A percentile compares a stretch with the other conserved stretches of the same genome.
Evolutionary conservation across 768 basidiomycete genomes (phyloP).

Genomic region (Candolleomyces eurysporus): DNA sequence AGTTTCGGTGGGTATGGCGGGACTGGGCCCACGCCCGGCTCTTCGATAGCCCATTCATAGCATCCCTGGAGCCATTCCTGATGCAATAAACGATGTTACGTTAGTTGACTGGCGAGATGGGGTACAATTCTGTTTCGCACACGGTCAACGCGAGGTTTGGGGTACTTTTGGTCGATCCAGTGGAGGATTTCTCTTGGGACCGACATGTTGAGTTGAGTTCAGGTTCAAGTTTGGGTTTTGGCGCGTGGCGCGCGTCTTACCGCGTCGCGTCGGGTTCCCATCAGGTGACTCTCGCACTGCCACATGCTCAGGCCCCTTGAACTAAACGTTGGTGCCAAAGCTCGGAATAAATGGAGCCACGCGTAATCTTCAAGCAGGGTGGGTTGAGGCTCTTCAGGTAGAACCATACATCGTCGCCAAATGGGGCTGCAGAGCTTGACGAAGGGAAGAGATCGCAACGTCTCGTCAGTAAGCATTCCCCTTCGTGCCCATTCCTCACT

Average conservation of each 20-base stretch:
- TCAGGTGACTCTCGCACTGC: too few relatives aligned
- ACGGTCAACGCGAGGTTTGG: constrained; percentile 61
- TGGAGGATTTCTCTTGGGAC: constrained; percentile 35
- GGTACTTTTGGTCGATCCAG: constrained; percentile 59
- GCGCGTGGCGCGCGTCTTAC: not conserved
- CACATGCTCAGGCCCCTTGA: too few relatives aligned
- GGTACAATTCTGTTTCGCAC: constrained; percentile 31
- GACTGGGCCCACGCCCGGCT: constrained; percentile 43
- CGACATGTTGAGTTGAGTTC: constrained; percentile 21
- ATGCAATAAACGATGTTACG: constrained; percentile 5
- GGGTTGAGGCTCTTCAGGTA: too few relatives aligned
- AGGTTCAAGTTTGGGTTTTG: not conserved
- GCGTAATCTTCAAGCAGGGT: too few relatives aligned
- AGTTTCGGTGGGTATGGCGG: constrained; percentile 49
- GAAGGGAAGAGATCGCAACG: too few relatives aligned
- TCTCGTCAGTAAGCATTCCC: too few relatives aligned
- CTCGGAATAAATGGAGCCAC: too few relatives aligned
- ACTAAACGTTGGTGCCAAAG: too few relatives aligned
- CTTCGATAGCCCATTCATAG: constrained; percentile 57
- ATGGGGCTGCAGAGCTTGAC: too few relatives aligned
- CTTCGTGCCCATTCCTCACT: too few relatives aligned
- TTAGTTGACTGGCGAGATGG: not conserved
- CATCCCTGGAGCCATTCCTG: constrained; percentile 81
- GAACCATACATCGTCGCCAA: too few relatives aligned
- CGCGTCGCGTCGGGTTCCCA: not conserved